These are phyloP conservation scores for Drosera capensis DNA, from an alignment of 148 eudicot genomes.

Conservation along the genomic window DNA sequence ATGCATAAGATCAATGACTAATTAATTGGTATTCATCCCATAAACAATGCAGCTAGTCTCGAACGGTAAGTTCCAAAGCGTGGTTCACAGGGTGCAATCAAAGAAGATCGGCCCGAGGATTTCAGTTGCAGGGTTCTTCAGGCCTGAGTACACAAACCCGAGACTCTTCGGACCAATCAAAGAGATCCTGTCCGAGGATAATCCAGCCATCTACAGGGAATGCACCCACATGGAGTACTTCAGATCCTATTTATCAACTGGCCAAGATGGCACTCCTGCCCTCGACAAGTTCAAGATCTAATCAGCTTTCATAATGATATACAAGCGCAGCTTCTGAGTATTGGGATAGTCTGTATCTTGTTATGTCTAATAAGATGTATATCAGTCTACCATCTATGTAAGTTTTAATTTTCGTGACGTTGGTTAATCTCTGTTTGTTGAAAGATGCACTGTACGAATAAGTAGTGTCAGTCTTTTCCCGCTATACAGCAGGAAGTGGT, in stretches of 20 bases:
- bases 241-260: background rate
- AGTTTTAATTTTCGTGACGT: too few species aligned
- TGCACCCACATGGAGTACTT: background rate
- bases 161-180: conserved; percentile 2
- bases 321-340: too few species aligned
- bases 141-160: background rate
- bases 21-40: too few species aligned
- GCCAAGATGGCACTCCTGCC: conserved; percentile 4
- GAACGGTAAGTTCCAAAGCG: conserved; percentile 3
- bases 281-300: too few species aligned
- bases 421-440: too few species aligned
- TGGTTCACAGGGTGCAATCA: conserved; percentile 1
- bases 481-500: too few species aligned
- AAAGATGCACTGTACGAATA: too few species aligned
- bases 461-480: too few species aligned
- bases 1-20: background rate
- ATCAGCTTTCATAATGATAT: too few species aligned
- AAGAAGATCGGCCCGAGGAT: background rate
- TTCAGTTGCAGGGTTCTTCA: conserved; percentile 2
- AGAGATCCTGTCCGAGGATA: background rate
- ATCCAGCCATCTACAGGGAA: conserved; percentile 1
- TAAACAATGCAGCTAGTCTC: conserved; percentile 2
- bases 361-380: too few species aligned
- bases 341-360: too few species aligned
- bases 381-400: too few species aligned